A percentile compares a stretch with the other conserved stretches of the same genome.
phyloP scores from a whole-genome alignment of 2,329 filamentous ascomycete species.

The Epichloe brachyelytri region DNA sequence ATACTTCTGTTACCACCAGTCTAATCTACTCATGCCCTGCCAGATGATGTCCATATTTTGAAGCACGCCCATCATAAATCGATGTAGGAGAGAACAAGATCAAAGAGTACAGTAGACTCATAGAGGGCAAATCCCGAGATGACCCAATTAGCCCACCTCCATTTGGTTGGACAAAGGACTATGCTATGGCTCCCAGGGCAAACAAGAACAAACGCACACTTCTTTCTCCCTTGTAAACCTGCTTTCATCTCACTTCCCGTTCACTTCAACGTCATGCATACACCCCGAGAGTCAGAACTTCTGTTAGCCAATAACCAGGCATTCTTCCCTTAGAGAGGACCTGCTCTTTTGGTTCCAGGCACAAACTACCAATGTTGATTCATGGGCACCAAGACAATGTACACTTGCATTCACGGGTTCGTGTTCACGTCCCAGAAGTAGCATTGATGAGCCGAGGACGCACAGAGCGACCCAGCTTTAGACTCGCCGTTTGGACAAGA shows the following conservation, averaged over 20 bases:
- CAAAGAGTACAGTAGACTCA: too few species aligned
- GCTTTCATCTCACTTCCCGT: background rate
- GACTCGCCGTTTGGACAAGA: background rate
- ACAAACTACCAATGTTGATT: background rate
- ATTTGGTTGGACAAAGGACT: background rate
- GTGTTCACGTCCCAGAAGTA: background rate
- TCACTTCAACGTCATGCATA: background rate
- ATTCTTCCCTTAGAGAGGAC: background rate
- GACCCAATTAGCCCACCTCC: background rate
- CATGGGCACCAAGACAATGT: background rate
- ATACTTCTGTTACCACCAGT: too few species aligned
- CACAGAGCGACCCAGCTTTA: background rate
- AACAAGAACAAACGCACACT: background rate
- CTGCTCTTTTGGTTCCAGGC: background rate
- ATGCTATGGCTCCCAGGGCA: background rate
- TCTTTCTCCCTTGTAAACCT: background rate
- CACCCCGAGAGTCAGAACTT: too few species aligned
- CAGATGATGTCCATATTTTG: too few species aligned
- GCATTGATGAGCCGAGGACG: background rate
- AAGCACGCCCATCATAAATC: too few species aligned
- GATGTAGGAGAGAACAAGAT: too few species aligned
- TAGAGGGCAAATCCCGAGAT: too few species aligned
- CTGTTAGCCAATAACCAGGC: background rate
- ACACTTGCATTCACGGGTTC: background rate
- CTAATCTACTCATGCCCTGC: too few species aligned